A percentile compares a stretch with the other conserved stretches of the same genome.
phyloP scores from a whole-genome alignment of 2,329 filamentous ascomycete species.

The Nannizziopsis barbatae region DNA sequence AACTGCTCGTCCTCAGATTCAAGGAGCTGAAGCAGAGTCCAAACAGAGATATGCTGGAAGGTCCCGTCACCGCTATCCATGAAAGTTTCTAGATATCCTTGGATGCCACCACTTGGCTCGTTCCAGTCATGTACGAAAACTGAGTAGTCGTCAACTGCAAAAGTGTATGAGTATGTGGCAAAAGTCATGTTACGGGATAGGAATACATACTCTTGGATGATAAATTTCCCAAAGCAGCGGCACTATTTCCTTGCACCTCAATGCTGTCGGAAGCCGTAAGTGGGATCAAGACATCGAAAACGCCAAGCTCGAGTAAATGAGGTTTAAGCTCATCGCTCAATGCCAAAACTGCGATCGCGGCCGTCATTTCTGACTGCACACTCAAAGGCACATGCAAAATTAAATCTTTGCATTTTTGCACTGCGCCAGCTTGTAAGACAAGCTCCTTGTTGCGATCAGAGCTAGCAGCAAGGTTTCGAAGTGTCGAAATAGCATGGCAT shows the following conservation, averaged over 20 bases:
- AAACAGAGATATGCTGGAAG: conserved; percentile 98
- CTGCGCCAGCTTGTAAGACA: conserved; percentile 90
- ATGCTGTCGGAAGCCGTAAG: conserved; percentile 92
- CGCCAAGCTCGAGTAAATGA: conserved; percentile 77
- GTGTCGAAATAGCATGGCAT: conserved; percentile 93
- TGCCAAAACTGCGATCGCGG: conserved; percentile 92
- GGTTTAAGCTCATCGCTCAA: conserved; percentile 92
- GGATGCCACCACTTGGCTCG: conserved; percentile 84
- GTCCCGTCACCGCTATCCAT: conserved; percentile 88
- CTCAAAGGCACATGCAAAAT: conserved; percentile 86
- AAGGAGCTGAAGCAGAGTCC: conserved; percentile 88
- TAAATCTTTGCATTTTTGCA: conserved; percentile 96
- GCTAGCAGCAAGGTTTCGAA: conserved; percentile 89
- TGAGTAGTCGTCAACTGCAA: conserved; percentile 80
- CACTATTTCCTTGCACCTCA: conserved; percentile 96
- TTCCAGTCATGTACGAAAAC: conserved; percentile 94
- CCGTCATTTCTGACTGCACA: conserved; percentile 98
- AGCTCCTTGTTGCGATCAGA: conserved; percentile 96
- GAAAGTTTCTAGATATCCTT: conserved; percentile 88
- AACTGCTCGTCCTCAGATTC: conserved; percentile 88
- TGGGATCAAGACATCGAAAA: conserved; percentile 93
- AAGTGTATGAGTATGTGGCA: conserved; percentile 3
- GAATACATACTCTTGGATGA: conserved; percentile 76
- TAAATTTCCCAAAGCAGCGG: conserved; percentile 85
- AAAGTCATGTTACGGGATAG: not conserved